Evolutionary conservation across 306 rosid species (phyloP).

Genomic region (Begonia loranthoides): DNA sequence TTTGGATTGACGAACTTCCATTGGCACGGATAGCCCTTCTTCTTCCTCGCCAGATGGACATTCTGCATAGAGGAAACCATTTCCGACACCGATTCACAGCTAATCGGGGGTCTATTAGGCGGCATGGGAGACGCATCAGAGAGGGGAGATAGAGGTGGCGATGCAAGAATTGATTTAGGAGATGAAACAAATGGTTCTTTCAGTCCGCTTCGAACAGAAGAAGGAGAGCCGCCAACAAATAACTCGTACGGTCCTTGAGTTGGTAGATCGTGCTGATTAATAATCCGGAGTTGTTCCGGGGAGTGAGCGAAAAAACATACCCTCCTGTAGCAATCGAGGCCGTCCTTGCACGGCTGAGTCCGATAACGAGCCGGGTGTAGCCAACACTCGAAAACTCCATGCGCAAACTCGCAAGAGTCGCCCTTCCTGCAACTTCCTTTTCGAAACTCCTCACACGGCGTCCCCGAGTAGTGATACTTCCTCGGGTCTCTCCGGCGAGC

Average conservation of each 20-base stretch:
- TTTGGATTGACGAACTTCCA: background rate
- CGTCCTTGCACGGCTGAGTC: conserved; percentile 84
- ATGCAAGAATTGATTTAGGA: conserved; percentile 46
- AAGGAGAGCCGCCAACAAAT: conserved; percentile 16
- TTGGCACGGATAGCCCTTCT: conserved; percentile 18
- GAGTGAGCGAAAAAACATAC: conserved; percentile 91
- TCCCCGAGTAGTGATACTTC: conserved; percentile 52
- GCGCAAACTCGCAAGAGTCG: conserved; percentile 71
- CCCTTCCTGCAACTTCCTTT: conserved; percentile 52
- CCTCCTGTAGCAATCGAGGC: conserved; percentile 47
- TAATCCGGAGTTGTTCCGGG: conserved; percentile 50
- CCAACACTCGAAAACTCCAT: conserved; percentile 95
- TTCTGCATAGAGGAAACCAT: conserved; percentile 32
- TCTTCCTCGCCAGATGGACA: conserved; percentile 23
- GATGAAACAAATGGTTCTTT: conserved; percentile 22
- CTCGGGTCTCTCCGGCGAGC: conserved; percentile 89
- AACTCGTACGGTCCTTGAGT: conserved; percentile 14
- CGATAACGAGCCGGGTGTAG: conserved; percentile 84
- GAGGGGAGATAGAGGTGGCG: conserved; percentile 31
- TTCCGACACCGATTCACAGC: conserved; percentile 15
- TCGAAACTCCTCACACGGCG: conserved; percentile 68
- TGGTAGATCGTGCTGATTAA: conserved; percentile 22
- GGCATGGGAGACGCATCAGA: conserved; percentile 42
- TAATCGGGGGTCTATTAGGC: conserved; percentile 19
- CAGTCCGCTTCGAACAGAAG: conserved; percentile 10